Conservation (phyloP, 192 early-diverging fungal genomes). For the Chytriomyces confervae region DNA sequence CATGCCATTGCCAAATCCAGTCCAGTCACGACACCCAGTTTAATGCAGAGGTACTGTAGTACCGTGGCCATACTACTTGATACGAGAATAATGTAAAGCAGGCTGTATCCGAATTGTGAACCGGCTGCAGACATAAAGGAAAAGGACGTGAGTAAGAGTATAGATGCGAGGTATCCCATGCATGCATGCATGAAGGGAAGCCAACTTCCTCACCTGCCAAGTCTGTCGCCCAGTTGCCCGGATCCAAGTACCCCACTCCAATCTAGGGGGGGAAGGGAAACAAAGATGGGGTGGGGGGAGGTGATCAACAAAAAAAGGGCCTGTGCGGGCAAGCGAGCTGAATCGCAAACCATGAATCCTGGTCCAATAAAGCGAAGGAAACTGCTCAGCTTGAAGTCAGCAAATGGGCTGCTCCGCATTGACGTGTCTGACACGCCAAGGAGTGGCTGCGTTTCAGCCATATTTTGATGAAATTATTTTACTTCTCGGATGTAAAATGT, state of each 20-base stretch:
- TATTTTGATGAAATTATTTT: too few relatives aligned
- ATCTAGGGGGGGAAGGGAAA: neutral
- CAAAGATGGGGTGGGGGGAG: neutral
- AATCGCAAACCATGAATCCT: conserved; percentile 46
- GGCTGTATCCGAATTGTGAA: conserved; percentile 71
- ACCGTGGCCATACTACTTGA: conserved; percentile 79
- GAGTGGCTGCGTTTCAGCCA: too few relatives aligned
- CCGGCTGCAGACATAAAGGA: conserved; percentile 59
- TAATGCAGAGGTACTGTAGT: conserved; percentile 76
- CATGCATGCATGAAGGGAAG: conserved; percentile 24
- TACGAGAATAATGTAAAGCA: conserved; percentile 73
- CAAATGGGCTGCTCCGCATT: too few relatives aligned
- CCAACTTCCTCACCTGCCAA: conserved; percentile 44
- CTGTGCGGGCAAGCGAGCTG: neutral
- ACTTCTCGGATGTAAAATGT: too few relatives aligned
- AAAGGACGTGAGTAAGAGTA: conserved; percentile 19
- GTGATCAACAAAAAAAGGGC: neutral
- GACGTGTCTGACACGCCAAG: too few relatives aligned
- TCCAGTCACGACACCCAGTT: conserved; percentile 75
- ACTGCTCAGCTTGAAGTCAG: too few relatives aligned
- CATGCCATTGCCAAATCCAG: conserved; percentile 75
- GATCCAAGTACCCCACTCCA: conserved; percentile 72
- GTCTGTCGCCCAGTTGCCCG: conserved; percentile 86
- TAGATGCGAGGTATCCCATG: neutral
- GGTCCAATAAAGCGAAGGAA: conserved; percentile 50